Evolutionary conservation across 2,329 filamentous ascomycete genomes (phyloP), one percentile per base, ranked within the genome.

Genomic region (Zymoseptoria brevis): DNA sequence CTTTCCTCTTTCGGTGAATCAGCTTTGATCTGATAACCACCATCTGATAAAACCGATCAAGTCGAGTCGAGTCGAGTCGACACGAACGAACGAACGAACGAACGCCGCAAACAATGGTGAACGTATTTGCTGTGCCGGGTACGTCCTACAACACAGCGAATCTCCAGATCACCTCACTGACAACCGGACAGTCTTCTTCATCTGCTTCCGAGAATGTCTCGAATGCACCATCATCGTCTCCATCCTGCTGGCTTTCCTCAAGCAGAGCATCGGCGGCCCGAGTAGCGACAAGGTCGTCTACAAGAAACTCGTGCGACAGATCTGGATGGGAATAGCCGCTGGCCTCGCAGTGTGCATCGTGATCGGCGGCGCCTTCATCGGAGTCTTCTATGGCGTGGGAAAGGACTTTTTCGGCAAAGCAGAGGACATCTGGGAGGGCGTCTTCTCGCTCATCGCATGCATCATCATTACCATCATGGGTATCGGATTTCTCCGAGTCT

Each of bases 221-320:
- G 90, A 96, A 78, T 88, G 87, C 0, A 86, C 83, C 69, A 90
- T 96, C 70, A 89, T 96, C 67, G 85, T 95, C 63, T 93, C 90
- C 0, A 87, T 96, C n/a, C 79, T 96, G 35, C 82, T 96, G 49
- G 85, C 90, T 21, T 95, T 94, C 72, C 77, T 95, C 60, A 94
- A 93, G 74, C 88, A 94, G 73, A 89, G 87, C 2, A 81, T 95
- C 45, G 84, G 84, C 0, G 60, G 63, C 4, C 83, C 86, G 8
- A 79, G 85, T 57, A 75, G 80, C 60, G 86, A 91, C 76, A 75
- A 75, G 4, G 70, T 67, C 1, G 51, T 87, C 1, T 87, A 89
- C 76, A 92, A 88, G 74, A 67, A 64, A 51, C 65, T 72, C 35
- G 62, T 68, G 50, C 64, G 57, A 24, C 72, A 85, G 79, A 81